phyloP scores from a whole-genome alignment of 257 asterid genomes.

The Cinchona pubescens region DNA sequence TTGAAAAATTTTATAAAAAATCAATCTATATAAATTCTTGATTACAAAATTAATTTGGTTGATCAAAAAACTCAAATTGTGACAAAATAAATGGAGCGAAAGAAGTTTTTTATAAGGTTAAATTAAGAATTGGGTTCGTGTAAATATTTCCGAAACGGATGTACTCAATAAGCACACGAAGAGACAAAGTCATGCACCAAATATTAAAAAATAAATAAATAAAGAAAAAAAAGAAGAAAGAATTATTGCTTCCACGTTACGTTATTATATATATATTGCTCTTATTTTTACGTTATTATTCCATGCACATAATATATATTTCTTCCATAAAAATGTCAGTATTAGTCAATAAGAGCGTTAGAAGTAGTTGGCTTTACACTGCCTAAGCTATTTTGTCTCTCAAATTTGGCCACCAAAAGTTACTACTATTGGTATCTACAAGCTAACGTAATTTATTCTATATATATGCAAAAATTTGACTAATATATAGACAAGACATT shows the following conservation, averaged over 20 bases:
- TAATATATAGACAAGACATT: background rate
- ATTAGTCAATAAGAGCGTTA: conserved; percentile 12
- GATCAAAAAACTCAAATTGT: too few relatives aligned
- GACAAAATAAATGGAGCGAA: too few relatives aligned
- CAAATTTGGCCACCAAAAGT: conserved; percentile 21
- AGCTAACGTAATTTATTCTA: background rate
- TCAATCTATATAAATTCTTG: too few relatives aligned
- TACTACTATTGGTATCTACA: background rate
- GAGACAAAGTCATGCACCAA: too few relatives aligned
- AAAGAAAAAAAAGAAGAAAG: background rate
- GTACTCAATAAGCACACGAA: background rate
- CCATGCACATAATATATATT: background rate
- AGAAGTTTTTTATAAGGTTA: too few relatives aligned
- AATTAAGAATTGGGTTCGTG: too few relatives aligned
- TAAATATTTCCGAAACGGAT: too few relatives aligned
- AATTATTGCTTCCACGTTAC: background rate
- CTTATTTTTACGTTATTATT: too few relatives aligned
- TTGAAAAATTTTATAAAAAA: too few relatives aligned
- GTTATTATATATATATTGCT: background rate
- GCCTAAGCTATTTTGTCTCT: background rate
- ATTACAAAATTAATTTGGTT: too few relatives aligned
- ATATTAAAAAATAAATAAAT: too few relatives aligned
- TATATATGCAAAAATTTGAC: background rate
- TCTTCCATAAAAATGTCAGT: too few relatives aligned
- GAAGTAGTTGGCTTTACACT: background rate